phyloP scores from a whole-genome alignment of 1,284 basidiomycete genomes.

The Cryptococcus hybrid region DNA sequence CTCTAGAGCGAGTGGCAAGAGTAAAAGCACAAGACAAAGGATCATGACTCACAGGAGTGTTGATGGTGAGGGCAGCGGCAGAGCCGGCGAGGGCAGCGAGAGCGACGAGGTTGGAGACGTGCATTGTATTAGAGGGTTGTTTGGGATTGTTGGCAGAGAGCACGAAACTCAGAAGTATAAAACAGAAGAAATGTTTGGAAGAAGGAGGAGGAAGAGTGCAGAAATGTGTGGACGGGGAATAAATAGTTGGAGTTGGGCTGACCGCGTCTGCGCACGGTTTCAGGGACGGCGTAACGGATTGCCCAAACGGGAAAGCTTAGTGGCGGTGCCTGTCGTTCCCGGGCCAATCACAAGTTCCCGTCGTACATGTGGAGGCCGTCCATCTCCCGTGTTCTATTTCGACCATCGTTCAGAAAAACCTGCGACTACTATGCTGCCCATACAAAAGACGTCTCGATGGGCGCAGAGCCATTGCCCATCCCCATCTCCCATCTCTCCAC shows the following conservation, averaged over 20 bases:
- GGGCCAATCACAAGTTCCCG: background rate
- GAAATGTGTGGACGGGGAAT: background rate
- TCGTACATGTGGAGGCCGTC: background rate
- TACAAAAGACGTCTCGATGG: too few species aligned
- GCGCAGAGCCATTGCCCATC: background rate
- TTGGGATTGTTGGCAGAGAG: constrained; percentile 7
- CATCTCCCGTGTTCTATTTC: background rate
- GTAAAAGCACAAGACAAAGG: background rate
- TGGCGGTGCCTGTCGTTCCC: background rate
- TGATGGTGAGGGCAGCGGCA: constrained; percentile 30
- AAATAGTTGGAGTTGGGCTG: background rate
- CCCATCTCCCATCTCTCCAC: background rate
- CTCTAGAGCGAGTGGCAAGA: background rate
- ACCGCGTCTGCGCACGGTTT: constrained; percentile 1
- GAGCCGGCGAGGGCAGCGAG: constrained; percentile 28
- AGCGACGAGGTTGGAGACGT: constrained; percentile 23
- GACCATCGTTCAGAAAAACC: background rate
- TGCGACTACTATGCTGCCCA: background rate
- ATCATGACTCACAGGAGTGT: constrained; percentile 39
- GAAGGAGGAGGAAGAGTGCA: constrained; percentile 8
- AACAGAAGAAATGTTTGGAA: constrained; percentile 5
- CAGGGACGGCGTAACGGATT: constrained; percentile 2
- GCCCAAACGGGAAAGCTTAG: background rate
- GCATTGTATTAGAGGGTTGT: constrained; percentile 21
- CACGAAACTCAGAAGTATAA: background rate